Evolutionary conservation across 345 rosid genomes (phyloP), one percentile per base, ranked within the genome.

Genomic region (Limnanthes douglasii): DNA sequence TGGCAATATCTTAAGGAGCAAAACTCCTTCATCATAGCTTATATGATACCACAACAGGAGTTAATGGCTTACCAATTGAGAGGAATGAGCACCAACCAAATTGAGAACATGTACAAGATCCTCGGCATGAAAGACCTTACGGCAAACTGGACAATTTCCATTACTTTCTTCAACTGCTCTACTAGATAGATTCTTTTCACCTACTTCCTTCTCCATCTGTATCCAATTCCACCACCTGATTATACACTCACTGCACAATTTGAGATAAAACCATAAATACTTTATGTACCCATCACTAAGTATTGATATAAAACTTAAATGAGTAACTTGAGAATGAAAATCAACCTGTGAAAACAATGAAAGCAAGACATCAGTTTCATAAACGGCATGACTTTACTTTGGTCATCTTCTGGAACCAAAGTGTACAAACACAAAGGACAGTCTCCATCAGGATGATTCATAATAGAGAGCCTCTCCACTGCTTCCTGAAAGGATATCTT

Each of bases 341-440:
- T 22, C 46, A 61, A 86, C 97, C 93, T 56, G 64, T 88, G 97
- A 47, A 83, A 83, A 54, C 86, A 88, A 50, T 83, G 95, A 43
- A 78, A 88, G 57, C 97, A 88, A 51, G 97, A 88, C 97, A 88
- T 88, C 57, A 88, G 60, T 78, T 88, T 88, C 97, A 88, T 88
- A 66, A 79, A 83, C 29, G 90, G 75, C 60, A 66, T 61, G 33
- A 36, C 28, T 31, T 56, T 55, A 31, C 46, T 43, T 37, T 48
- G 61, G 14, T 53, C 54, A 38, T 69, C 78, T 44, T 71, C 75
- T 19, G 56, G 59, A 29, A 83, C 60, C 69, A 88, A 60, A 13
- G 90, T 86, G 53, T 27, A 40, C 57, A 83, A 48, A 55, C 97
- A 88, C 54, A 88, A 31, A 11, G 97, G 90, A 46, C 95, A 83